Evolutionary conservation across 192 early-diverging fungal genomes (phyloP).

Genomic region (Entomortierella beljakovae): DNA sequence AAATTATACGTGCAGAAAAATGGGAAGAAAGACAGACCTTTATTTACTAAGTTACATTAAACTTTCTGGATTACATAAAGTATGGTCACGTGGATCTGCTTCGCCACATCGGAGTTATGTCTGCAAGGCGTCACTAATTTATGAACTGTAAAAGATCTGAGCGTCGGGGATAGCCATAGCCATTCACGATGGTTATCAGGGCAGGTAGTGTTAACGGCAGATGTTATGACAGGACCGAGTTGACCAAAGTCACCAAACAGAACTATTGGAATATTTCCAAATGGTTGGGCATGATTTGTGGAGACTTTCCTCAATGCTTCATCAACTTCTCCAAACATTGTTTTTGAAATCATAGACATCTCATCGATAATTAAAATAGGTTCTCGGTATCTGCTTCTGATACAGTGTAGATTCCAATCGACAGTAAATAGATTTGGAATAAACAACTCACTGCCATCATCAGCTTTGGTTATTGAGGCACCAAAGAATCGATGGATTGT

Average conservation of each 20-base stretch:
- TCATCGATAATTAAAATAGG: background rate
- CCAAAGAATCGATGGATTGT: slow-evolving; percentile 26
- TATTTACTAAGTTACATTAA: too few relatives aligned
- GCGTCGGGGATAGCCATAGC: background rate
- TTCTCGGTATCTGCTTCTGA: background rate
- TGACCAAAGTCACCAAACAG: slow-evolving; percentile 1
- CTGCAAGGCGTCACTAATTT: background rate
- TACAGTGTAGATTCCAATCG: background rate
- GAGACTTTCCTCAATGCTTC: background rate
- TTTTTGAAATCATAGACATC: background rate
- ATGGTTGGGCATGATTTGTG: background rate
- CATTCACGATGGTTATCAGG: background rate
- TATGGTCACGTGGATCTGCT: too few relatives aligned
- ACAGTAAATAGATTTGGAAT: background rate
- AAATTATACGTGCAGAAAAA: too few relatives aligned
- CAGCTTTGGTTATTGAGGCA: background rate
- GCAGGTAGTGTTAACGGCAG: background rate
- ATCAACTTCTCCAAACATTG: background rate
- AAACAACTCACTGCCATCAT: background rate
- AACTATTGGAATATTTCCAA: background rate
- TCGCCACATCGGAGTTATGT: too few relatives aligned
- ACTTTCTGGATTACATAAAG: too few relatives aligned
- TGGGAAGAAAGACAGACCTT: too few relatives aligned
- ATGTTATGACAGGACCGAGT: background rate
- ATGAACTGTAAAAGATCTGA: background rate